Evolutionary conservation across 768 basidiomycete genomes (phyloP), one percentile per base, ranked within the genome.

Genomic region (Pisolithus marmoratus): DNA sequence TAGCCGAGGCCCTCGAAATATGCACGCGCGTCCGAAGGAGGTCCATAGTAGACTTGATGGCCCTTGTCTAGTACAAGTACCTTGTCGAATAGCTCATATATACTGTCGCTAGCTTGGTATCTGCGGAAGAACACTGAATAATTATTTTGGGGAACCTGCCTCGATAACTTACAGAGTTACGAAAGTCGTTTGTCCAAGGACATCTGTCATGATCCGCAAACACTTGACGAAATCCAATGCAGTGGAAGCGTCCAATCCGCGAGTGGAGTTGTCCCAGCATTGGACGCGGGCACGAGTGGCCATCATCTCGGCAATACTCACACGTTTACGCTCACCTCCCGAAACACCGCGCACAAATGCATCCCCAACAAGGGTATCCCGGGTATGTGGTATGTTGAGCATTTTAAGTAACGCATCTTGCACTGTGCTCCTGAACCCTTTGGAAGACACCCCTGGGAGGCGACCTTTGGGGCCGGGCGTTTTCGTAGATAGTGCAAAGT

Each of bases 271-370:
- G 64, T 92, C 88, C 85, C 88, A 91, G 56, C 82, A 83, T 58
- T 90, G 84, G 7, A 91, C 79, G 34, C 84, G 83, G 11, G 88
- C 87, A 47, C 87, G 82, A 2, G 85, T 87, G 1, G 87, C 78
- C 80, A 90, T 84, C 80, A 89, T 90, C 69, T 94, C 91, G 11
- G 87, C 85, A 59, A 93, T 93, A 52, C 84, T 84, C 15, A 94
- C 75, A 54, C 82, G 80, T 65, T 93, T 94, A 48, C 84, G 77
- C 61, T 90, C 88, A 19, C 88, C 88, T 40, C 89, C 88, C 1
- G 83, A 85, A 14, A 90, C 81, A 22, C 87, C 87, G 15, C 85
- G 85, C 8, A 95, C 84, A 59, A 87, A 90, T 54, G 89, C 91
- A 62, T 93, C 84, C 0, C 94, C 94, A 38, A 95, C 84, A 1